These are phyloP conservation scores for Lithocarpus polystachyus DNA, from an alignment of 306 rosid species.

Conservation along the genomic window DNA sequence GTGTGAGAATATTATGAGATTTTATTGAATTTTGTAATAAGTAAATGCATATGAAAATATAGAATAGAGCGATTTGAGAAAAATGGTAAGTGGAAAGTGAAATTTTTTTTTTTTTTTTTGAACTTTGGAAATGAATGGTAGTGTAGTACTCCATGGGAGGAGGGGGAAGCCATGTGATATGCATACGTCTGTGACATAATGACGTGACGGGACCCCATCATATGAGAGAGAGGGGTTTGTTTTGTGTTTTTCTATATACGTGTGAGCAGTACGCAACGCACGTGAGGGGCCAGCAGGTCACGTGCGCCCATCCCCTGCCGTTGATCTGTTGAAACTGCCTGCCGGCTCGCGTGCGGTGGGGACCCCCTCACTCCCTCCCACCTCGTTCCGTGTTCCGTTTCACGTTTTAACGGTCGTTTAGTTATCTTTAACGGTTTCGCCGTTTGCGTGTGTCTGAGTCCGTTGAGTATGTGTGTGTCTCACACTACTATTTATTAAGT, in stretches of 20 bases:
- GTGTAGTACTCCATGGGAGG: neutral
- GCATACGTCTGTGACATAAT: slow-evolving; percentile 24
- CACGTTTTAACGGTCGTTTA: slow-evolving; percentile 27
- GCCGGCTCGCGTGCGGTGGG: slow-evolving; percentile 72
- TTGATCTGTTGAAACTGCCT: slow-evolving; percentile 23
- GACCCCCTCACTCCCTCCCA: slow-evolving; percentile 18
- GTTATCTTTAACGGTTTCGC: slow-evolving; percentile 17
- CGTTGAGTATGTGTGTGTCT: neutral
- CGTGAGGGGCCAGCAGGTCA: slow-evolving; percentile 50
- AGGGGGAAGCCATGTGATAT: slow-evolving; percentile 21
- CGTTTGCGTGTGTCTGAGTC: neutral
- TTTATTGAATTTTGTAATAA: no score
- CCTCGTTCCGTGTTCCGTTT: slow-evolving; percentile 8
- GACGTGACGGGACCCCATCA: slow-evolving; percentile 36
- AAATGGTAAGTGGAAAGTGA: neutral
- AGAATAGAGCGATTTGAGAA: neutral
- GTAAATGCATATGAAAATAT: neutral
- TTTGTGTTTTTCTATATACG: neutral
- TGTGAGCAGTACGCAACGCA: slow-evolving; percentile 29
- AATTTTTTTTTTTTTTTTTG: neutral
- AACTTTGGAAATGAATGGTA: neutral
- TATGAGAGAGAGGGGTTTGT: neutral
- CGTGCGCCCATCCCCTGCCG: slow-evolving; percentile 55
- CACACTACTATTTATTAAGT: neutral
- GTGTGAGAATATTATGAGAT: no score